phyloP scores from a whole-genome alignment of 2,329 filamentous ascomycete species.

The Xylaria sp. region DNA sequence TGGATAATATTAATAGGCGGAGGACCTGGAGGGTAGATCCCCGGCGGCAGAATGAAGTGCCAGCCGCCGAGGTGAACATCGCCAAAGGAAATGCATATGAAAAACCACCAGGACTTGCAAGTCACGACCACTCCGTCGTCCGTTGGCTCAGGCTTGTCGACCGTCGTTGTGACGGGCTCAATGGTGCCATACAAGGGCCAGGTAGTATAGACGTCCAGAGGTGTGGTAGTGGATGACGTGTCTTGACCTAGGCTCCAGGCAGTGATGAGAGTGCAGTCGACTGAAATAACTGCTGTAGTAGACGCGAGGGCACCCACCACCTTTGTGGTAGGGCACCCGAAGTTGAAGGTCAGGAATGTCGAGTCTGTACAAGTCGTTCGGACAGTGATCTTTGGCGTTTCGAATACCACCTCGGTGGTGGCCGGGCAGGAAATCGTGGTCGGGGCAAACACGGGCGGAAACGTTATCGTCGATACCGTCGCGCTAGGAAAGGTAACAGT shows the following conservation, averaged over 20 bases:
- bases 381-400: slow-evolving; percentile 3
- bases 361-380: background rate
- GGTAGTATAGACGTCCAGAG: slow-evolving; percentile 20
- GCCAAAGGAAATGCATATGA: slow-evolving; percentile 3
- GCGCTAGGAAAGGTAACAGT: background rate
- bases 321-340: slow-evolving; percentile 9
- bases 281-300: slow-evolving; percentile 1
- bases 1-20: background rate
- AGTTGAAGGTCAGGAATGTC: background rate
- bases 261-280: slow-evolving; percentile 18
- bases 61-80: slow-evolving; percentile 9
- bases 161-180: background rate
- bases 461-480: slow-evolving; percentile 18
- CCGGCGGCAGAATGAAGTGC: slow-evolving; percentile 6
- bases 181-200: slow-evolving; percentile 24
- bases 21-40: slow-evolving; percentile 12
- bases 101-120: slow-evolving; percentile 29
- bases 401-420: slow-evolving; percentile 3
- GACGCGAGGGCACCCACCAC: slow-evolving; percentile 3
- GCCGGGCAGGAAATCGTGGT: slow-evolving; percentile 11
- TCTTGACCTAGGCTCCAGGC: background rate
- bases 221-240: background rate
- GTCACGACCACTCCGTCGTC: background rate
- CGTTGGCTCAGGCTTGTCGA: slow-evolving; percentile 24
- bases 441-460: background rate